Base-by-base conservation (phyloP, 139 green algal genomes). In the Micromonas commoda region DNA sequence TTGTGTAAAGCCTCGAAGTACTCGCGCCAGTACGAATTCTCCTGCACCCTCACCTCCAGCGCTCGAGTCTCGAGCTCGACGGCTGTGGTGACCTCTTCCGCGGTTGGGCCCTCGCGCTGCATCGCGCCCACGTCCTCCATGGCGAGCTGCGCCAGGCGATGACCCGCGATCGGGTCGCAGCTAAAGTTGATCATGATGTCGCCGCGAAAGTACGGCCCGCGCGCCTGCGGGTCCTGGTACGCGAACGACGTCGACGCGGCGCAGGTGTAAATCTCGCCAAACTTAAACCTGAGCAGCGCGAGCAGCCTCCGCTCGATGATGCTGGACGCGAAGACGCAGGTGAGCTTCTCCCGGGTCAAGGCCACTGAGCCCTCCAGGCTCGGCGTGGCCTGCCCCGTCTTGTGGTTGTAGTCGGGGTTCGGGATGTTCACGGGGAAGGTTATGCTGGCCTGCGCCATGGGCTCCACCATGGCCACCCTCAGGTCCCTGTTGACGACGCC, bases 141-240 rank as follows among this genome's bases (percentile, higher is more conserved):
- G 6, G 64, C 72, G 24, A 82, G 35, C 9, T 73, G 26, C 9
- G 81, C 77, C 13, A 87, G 81, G 19, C 76, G 73, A 39, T 80
- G 77, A 0, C 83, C 85, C 64, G 82, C 84, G 52, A 80, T 82
- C 0, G 92, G 92, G 80, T 91, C 89, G 81, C 92, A 97, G 3
- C 83, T 89, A 82, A 96, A 97, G 34, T 64, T 77, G 71, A 97
- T 86, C 35, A 85, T 86, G 51, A 96, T 69, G 66, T 96, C 90
- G 0, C 90, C 91, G 6, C 78, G 73, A 13, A 89, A 35, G 21
- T 76, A 65, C 24, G 82, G 87, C 1, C 72, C 72, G 52, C 6
- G 6, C 32, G 37, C 35, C n/a, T 69, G 26, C 35, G 39, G 72
- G 28, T 68, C 54, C 69, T 78, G 57, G 38, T 69, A 68, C 51